Evolutionary conservation across 768 basidiomycete species (phyloP).

Genomic region (Cystobasidium onofrii): DNA sequence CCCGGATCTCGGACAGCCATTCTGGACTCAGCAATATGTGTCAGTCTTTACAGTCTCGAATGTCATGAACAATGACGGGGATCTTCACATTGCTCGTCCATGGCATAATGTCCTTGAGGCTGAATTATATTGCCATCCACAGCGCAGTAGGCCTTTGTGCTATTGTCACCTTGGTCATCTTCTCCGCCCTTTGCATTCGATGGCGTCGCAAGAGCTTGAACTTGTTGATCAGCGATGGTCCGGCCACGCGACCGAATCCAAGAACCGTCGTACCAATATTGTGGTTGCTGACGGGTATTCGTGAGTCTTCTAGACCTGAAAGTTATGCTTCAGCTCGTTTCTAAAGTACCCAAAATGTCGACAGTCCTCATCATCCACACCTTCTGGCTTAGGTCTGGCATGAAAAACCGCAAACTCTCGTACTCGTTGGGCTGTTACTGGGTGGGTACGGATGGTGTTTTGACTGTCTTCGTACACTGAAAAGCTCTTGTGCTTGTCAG

Average conservation of each 20-base stretch:
- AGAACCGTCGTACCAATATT: slow-evolving; percentile 10
- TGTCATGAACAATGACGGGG: too few relatives aligned
- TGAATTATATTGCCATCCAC: neutral
- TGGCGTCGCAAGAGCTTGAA: neutral
- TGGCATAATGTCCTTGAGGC: too few relatives aligned
- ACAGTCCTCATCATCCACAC: neutral
- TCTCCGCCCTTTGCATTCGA: neutral
- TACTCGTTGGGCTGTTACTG: neutral
- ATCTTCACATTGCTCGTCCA: too few relatives aligned
- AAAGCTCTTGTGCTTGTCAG: neutral
- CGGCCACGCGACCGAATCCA: neutral
- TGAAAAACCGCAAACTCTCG: neutral
- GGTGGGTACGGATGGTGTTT: neutral
- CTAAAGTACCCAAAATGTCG: too few relatives aligned
- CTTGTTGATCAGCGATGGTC: neutral
- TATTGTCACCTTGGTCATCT: neutral
- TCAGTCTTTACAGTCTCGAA: neutral
- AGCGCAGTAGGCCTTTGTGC: neutral
- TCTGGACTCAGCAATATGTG: neutral
- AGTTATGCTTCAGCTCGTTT: too few relatives aligned
- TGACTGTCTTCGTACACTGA: neutral
- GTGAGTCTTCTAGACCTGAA: neutral
- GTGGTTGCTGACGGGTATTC: neutral
- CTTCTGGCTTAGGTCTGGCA: neutral
- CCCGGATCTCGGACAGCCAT: neutral